Evolutionary conservation across 768 basidiomycete species (phyloP).

Genomic region (Auricularia sp.): DNA sequence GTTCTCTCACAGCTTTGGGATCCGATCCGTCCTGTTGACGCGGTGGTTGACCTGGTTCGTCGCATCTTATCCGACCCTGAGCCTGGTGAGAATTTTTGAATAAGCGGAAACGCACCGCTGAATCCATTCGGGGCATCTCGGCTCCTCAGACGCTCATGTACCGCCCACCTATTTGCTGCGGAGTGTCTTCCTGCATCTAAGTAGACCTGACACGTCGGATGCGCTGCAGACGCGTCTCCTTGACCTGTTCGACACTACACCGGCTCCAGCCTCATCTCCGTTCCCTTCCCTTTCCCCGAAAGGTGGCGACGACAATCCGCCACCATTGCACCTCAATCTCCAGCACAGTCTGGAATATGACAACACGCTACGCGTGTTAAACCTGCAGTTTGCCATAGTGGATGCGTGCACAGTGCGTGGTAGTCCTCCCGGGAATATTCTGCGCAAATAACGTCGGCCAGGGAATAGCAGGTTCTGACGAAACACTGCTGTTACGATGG

Average conservation of each 20-base stretch:
- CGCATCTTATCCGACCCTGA: not conserved
- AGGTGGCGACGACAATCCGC: not conserved
- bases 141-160: not conserved
- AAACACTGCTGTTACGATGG: not conserved
- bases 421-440: too few species aligned
- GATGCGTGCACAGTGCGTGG: not conserved
- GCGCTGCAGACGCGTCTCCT: conserved; percentile 36
- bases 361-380: not conserved
- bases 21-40: not conserved
- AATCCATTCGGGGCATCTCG: too few species aligned
- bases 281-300: not conserved
- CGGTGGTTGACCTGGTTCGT: not conserved
- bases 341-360: not conserved
- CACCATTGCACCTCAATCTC: not conserved
- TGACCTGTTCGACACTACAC: conserved; percentile 26
- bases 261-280: not conserved
- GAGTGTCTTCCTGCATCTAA: conserved; percentile 39
- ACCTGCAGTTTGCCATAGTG: not conserved
- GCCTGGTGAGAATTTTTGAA: not conserved
- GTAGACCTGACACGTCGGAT: conserved; percentile 26
- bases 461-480: not conserved
- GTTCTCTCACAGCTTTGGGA: not conserved
- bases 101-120: not conserved
- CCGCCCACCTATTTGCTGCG: conserved; percentile 44
- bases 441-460: not conserved